Conservation (phyloP, 129 eudicot species). For the Chrysanthemum lavandulifolium region DNA sequence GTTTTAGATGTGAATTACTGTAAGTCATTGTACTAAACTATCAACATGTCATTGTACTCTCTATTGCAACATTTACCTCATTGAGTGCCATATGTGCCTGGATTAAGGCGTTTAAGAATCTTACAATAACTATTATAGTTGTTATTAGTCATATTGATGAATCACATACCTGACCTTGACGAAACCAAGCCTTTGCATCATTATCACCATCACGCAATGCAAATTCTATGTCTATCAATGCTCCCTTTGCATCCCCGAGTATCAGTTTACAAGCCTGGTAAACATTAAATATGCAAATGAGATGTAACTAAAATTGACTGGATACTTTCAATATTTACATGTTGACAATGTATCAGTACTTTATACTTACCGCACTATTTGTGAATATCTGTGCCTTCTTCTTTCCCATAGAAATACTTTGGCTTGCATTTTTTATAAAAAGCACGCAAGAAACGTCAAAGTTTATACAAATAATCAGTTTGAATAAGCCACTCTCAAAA, state of each 20-base stretch:
- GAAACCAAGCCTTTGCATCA: conserved; percentile 89
- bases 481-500: not conserved
- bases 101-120: not conserved
- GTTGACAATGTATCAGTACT: too few species aligned
- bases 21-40: too few species aligned
- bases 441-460: not conserved
- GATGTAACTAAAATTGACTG: not conserved
- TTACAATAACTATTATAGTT: not conserved
- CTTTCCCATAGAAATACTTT: conserved; percentile 58
- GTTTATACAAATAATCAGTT: not conserved
- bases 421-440: conserved; percentile 38
- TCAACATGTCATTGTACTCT: conserved; percentile 28
- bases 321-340: not conserved
- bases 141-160: conserved; percentile 9
- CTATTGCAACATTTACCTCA: conserved; percentile 85
- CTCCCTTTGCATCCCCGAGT: conserved; percentile 87
- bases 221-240: conserved; percentile 76
- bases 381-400: conserved; percentile 84
- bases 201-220: conserved; percentile 85
- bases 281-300: too few species aligned
- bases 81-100: conserved; percentile 93
- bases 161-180: conserved; percentile 91
- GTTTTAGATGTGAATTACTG: too few species aligned
- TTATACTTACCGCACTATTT: conserved; percentile 80
- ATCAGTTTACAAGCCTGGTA: conserved; percentile 85